Base-by-base conservation (phyloP, 257 asterid genomes). In the Solanum chiquidenum region DNA sequence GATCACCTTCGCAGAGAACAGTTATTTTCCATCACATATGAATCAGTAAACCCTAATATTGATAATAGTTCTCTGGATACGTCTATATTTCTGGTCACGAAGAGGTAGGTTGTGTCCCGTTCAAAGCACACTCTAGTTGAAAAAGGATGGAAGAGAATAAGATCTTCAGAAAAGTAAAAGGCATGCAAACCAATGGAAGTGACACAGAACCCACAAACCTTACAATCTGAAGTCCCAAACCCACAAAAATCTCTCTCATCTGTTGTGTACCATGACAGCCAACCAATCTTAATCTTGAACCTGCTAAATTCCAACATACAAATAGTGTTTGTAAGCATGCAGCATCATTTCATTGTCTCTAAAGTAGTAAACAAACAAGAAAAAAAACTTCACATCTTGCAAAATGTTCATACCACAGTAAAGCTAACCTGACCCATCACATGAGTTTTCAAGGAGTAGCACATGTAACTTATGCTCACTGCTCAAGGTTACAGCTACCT, bases 371-470 rank as follows among this genome's bases (percentile, higher is more conserved):
- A 62, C 71, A 9, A 86, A 90, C 55, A 68, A 86, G 21, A 16
- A 77, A 42, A 21, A 85, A 85, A 85, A 40, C 80, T 86, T 86
- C 77, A 86, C 76, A 85, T 86, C 88, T 87, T 82, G 83, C 76
- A 89, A 88, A 91, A 84, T 88, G 93, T 88, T 92, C 96, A 90
- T 92, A 93, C 94, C 95, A 93, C 92, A 90, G 88, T 88, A 89
- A 91, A 92, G 93, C 96, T 92, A 92, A 94, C 95, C 96, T 92
- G 94, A 89, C 91, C 93, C 92, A 90, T 90, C 90, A 87, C 91
- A 85, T 86, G 91, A 87, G 64, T 89, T 86, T 21, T 73, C 86
- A 87, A 89, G n/a, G 35, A 89, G 92, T 52, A 92, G 79, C 86
- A 91, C 86, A 69, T 90, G 83, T 75, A 90, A 68, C 91, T 89